phyloP scores from a whole-genome alignment of 2,329 filamentous ascomycete genomes.

The Trichophyton benhamiae region DNA sequence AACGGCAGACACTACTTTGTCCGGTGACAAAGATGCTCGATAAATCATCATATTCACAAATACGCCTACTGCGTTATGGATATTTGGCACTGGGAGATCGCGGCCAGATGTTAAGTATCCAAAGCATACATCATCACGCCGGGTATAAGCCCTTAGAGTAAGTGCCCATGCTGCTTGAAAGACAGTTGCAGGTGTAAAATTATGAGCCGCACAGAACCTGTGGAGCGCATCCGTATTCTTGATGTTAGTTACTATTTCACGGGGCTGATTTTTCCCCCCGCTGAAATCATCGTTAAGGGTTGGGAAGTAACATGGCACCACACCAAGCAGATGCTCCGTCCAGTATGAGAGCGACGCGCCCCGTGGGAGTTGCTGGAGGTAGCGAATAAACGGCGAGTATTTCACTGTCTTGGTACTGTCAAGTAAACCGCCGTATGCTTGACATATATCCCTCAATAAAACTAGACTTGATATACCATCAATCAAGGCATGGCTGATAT shows the following conservation, averaged over 20 bases:
- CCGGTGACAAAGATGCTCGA: conserved; percentile 21
- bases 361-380: conserved; percentile 18
- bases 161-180: conserved; percentile 44
- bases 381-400: conserved; percentile 28
- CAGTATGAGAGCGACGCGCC: conserved; percentile 23
- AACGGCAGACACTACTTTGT: conserved; percentile 33
- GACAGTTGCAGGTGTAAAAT: conserved; percentile 36
- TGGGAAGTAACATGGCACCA: conserved; percentile 33
- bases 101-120: conserved; percentile 44
- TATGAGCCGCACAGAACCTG: conserved; percentile 9
- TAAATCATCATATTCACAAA: conserved; percentile 31
- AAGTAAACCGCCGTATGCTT: conserved; percentile 25
- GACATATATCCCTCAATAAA: conserved; percentile 27
- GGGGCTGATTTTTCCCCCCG: not conserved
- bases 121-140: conserved; percentile 39
- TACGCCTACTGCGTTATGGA: conserved; percentile 30
- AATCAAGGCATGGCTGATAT: conserved; percentile 33
- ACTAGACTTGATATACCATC: conserved; percentile 34
- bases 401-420: conserved; percentile 19
- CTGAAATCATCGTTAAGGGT: conserved; percentile 6
- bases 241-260: conserved; percentile 6
- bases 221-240: not conserved
- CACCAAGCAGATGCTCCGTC: conserved; percentile 25
- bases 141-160: conserved; percentile 38
- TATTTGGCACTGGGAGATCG: conserved; percentile 36